Evolutionary conservation across 192 early-diverging fungal genomes (phyloP), one percentile per base, ranked within the genome.

Genomic region (Coemansia furcata): DNA sequence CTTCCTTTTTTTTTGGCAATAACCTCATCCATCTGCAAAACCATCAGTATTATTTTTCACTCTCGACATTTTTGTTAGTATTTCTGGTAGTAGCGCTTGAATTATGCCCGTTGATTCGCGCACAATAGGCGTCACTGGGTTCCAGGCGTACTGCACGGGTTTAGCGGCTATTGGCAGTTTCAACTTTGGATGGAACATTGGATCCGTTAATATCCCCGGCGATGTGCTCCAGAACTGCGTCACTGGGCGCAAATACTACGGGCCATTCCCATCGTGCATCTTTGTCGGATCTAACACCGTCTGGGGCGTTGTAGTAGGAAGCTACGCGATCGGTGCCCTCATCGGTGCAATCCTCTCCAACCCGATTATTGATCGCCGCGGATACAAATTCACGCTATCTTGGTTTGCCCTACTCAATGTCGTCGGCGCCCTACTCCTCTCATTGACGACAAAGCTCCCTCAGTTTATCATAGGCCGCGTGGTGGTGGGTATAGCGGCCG

Each of bases 381-480:
- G 91, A 6, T 88, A 90, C 62, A 86, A 88, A 60, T 81, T 85
- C 36, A 67, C 83, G 10, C 73, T 95, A 55, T 79, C 92, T 7
- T 86, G 85, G 77, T 86, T 84, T 66, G 93, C 90, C 60, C 64
- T 91, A 30, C 79, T 87, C 23, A 92, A 87, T 60, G 81, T 93
- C 0, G 54, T 82, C 19, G 90, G 93, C 3, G 84, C 85, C 2
- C 49, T 92, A 21, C 69, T 91, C 9, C 72, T 94, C 19, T 84
- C 85, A 17, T 64, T 89, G 35, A 87, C 89, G 17, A 80, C 84
- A 8, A 85, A 86, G 39, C 46, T 87, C n/a, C 77, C 83, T 10
- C 87, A 89, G 78, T 89, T 93, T 63, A 85, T 86, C 70, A 70
- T 89, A 43, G 94, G 92, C 7, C 90, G 94, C 49, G 62, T 93